Base-by-base conservation (phyloP, 306 rosid species). In the Sindora glabra region DNA sequence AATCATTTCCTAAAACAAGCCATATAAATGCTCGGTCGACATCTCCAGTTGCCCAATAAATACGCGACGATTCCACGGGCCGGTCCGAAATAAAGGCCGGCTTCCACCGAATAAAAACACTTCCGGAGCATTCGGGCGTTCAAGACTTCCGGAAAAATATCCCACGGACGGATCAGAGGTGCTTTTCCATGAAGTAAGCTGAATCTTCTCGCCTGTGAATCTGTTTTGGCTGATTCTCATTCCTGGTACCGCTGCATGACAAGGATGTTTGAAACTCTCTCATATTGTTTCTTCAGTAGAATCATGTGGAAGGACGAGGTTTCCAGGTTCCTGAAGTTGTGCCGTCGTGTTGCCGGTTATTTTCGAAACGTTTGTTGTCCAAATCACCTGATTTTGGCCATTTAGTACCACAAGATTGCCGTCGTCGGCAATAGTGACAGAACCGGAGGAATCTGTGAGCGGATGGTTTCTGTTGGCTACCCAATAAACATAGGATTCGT, bases 391-490 rank as follows among this genome's bases (percentile, higher is more conserved):
- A 1, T 51, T 36, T 8, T 59, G 56, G 38, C 78, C 80, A 63
- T 77, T 54, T 2, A 77, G 25, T 24, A 77, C 29, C 13, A 72
- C 77, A 4, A 84, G 52, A 30, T 69, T 73, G 5, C 78, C 79
- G 8, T 63, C 58, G 24, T 53, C 23, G 34, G 74, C 44, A n/a
- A 77, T 60, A 19, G 22, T 66, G 1, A 84, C 10, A 40, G 33
- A 61, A 9, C 80, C 86, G 15, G 53, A 48, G 65, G 61, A 68
- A 53, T 77, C 69, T 2, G 26, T 2, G 10, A 79, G 60, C 0
- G 86, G 79, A 14, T 65, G 54, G 62, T 79, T 67, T 62, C 80
- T 80, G 29, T 74, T 80, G 7, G 80, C 84, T 21, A 77, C 70
- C 90, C 90, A 84, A 13, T 77, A 40, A 45, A 74, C 18, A 9